Conservation (phyloP, 208 protist genomes). For the Crithidia expoeki region DNA sequence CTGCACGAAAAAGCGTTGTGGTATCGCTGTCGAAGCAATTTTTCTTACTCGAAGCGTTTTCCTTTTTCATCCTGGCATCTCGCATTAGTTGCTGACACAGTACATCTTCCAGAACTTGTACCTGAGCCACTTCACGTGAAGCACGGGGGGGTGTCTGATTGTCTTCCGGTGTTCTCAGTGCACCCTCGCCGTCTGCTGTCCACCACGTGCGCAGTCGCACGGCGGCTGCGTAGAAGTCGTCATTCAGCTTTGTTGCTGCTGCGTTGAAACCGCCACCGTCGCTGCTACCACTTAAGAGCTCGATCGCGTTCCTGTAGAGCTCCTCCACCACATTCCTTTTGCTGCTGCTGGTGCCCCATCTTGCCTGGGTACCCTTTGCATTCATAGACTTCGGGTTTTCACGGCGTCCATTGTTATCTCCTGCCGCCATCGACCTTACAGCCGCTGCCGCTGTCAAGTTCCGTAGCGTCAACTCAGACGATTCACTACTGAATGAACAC, state of each 20-base stretch:
- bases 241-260: background rate
- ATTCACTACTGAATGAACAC: no score
- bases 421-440: no score
- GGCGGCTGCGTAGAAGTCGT: background rate
- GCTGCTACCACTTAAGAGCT: background rate
- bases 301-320: background rate
- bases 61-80: background rate
- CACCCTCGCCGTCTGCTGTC: background rate
- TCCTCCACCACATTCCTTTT: background rate
- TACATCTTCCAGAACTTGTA: background rate
- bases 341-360: no score
- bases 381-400: no score
- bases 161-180: background rate
- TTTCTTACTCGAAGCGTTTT: background rate
- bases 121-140: background rate
- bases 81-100: background rate
- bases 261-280: background rate
- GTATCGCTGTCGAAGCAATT: background rate
- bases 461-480: no score
- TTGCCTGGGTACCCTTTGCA: no score
- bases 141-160: no score
- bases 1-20: background rate
- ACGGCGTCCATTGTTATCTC: no score
- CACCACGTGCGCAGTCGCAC: slow-evolving; percentile 25
- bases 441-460: no score